A percentile compares a stretch with the other conserved stretches of the same genome.
phyloP scores from a whole-genome alignment of 2,329 filamentous ascomycete species.

The Xylariaceae sp. region DNA sequence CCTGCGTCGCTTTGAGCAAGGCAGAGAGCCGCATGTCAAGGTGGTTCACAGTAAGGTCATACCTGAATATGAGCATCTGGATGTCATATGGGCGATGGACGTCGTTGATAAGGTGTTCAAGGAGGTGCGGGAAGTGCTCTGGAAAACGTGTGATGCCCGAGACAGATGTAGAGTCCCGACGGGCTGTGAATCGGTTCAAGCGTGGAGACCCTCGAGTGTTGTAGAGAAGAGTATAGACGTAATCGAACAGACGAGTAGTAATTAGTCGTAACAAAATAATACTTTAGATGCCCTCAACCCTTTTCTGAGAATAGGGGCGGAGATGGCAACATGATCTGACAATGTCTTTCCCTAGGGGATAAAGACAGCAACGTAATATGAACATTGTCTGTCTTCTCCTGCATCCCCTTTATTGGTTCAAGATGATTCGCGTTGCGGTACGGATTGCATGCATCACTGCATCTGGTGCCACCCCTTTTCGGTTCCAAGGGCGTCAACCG shows the following conservation, averaged over 20 bases:
- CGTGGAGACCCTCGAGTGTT: slow-evolving; percentile 34
- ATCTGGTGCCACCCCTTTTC: too few relatives aligned
- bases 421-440: neutral
- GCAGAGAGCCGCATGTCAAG: slow-evolving; percentile 73
- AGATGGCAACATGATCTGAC: too few relatives aligned
- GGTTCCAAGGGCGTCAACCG: too few relatives aligned
- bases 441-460: neutral
- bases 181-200: slow-evolving; percentile 52
- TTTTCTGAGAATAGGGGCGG: too few relatives aligned
- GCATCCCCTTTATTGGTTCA: neutral
- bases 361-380: too few relatives aligned
- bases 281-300: too few relatives aligned
- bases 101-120: slow-evolving; percentile 74
- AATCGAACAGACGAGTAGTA: slow-evolving; percentile 32
- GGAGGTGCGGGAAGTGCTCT: slow-evolving; percentile 76
- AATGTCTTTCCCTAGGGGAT: too few relatives aligned
- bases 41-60: slow-evolving; percentile 80
- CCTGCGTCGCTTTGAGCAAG: slow-evolving; percentile 66
- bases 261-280: slow-evolving; percentile 21
- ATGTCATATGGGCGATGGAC: slow-evolving; percentile 94
- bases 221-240: slow-evolving; percentile 15
- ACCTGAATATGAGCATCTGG: slow-evolving; percentile 85
- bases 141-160: slow-evolving; percentile 63
- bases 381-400: neutral
- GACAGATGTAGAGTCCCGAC: slow-evolving; percentile 57